Evolutionary conservation across 2,329 filamentous ascomycete species (phyloP), one percentile per base, ranked within the genome.

Genomic region (Paraphoma chrysanthemicola): DNA sequence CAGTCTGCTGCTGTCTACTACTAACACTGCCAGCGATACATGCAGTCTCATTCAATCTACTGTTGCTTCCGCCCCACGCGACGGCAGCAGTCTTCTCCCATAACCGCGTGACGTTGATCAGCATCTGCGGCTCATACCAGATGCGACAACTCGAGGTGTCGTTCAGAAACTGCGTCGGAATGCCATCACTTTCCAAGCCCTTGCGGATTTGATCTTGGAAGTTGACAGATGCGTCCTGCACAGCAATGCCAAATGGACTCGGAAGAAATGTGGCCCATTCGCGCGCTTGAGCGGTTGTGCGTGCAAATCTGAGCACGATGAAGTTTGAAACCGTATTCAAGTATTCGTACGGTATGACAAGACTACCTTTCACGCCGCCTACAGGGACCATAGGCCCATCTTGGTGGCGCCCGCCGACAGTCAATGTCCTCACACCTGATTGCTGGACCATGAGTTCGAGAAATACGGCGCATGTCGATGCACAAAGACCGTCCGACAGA

Each of bases 81-180:
- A 70, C 65, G 7, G 63, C 53, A 3, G 69, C 71, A 3, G 64
- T 67, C 55, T 74, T 77, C 30, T 74, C 76, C 87, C 87, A 89
- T 33, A 85, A 66, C n/a, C 73, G 76, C 1, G 77, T 78, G 1
- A 84, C 79, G 54, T 86, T 79, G 3, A 79, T 72, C 33, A 85
- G 72, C 73, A 86, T 87, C 2, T 78, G 71, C 14, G 79, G 68
- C 2, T 86, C 87, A 57, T 84, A 88, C 67, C 82, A 90, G 11
- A 89, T 70, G 5, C 86, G 79, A 61, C 87, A 90, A 62, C 87
- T 83, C 0, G 87, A 84, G 1, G 85, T 81, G 60, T 88, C 83
- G 53, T 86, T 85, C 1, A 84, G 73, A 65, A 89, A 90, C 62
- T 90, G 88, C 14, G 83, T 72, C 12, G 87, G 83, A 0, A 79